These are phyloP conservation scores for Lentinula novae-zelandiae DNA, from an alignment of 1,284 basidiomycete species.

Conservation along the genomic window DNA sequence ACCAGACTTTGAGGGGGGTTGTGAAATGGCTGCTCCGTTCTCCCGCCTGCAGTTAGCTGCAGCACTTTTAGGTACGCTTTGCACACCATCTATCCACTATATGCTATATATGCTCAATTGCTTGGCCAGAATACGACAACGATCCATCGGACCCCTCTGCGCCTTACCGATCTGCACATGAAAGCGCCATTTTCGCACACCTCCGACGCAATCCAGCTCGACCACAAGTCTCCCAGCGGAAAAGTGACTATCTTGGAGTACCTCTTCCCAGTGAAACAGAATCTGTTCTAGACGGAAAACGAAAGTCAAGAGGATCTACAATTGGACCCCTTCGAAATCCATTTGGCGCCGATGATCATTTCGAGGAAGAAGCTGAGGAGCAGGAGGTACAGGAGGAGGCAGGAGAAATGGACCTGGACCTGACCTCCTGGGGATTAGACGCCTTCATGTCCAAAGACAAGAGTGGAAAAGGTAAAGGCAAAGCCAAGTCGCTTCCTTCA, in stretches of 20 bases:
- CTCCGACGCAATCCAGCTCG: constrained; percentile 52
- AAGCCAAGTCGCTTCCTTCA: constrained; percentile 49
- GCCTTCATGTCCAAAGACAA: constrained; percentile 69
- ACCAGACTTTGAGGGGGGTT: neutral
- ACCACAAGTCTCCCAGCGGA: constrained; percentile 37
- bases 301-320: constrained; percentile 51
- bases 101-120: neutral
- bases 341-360: constrained; percentile 58
- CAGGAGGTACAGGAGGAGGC: constrained; percentile 39
- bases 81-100: neutral
- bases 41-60: constrained; percentile 79
- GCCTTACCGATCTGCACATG: constrained; percentile 63
- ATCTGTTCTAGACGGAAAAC: constrained; percentile 37
- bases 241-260: constrained; percentile 67
- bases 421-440: constrained; percentile 80
- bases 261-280: constrained; percentile 59
- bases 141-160: constrained; percentile 60
- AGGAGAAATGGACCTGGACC: constrained; percentile 67
- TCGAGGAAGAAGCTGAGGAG: constrained; percentile 41
- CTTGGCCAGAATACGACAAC: constrained; percentile 73
- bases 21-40: constrained; percentile 47
- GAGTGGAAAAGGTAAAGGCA: constrained; percentile 44
- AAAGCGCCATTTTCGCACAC: constrained; percentile 79
- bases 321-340: constrained; percentile 58
- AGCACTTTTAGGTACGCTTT: constrained; percentile 62